phyloP scores from a whole-genome alignment of 441 rosid species.

The Populus trichocarpa region DNA sequence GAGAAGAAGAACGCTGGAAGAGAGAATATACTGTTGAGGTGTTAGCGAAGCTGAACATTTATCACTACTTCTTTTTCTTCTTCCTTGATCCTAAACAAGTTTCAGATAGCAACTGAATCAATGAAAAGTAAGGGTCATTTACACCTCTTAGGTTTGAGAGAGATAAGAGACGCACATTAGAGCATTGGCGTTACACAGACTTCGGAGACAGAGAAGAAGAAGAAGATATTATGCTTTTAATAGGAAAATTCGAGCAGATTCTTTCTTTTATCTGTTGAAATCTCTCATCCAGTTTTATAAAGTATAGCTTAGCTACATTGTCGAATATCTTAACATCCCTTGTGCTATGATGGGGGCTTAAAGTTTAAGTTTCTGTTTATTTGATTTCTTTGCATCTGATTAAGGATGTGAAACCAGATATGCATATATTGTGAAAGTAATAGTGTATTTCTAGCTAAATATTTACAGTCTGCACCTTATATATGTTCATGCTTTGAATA shows the following conservation, averaged over 20 bases:
- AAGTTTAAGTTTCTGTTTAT: neutral
- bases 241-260: neutral
- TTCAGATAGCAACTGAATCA: neutral
- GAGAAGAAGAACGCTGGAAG: neutral
- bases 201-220: neutral
- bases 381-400: neutral
- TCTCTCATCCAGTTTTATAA: neutral
- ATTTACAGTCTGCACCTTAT: neutral
- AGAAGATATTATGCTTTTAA: neutral
- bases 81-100: neutral
- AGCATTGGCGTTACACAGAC: neutral
- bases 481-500: slow-evolving; percentile 16
- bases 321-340: neutral
- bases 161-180: neutral
- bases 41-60: neutral
- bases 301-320: neutral
- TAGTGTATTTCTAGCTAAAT: neutral
- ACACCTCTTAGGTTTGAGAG: neutral
- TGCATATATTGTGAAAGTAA: neutral
- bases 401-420: neutral
- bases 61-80: neutral
- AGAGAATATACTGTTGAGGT: neutral
- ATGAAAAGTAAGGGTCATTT: neutral
- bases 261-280: neutral
- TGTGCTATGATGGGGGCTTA: neutral